A percentile compares a stretch with the other conserved stretches of the same genome.
These are phyloP conservation scores for Colletotrichum camelliae DNA, from an alignment of 2,329 filamentous ascomycete genomes.

Conservation along the genomic window DNA sequence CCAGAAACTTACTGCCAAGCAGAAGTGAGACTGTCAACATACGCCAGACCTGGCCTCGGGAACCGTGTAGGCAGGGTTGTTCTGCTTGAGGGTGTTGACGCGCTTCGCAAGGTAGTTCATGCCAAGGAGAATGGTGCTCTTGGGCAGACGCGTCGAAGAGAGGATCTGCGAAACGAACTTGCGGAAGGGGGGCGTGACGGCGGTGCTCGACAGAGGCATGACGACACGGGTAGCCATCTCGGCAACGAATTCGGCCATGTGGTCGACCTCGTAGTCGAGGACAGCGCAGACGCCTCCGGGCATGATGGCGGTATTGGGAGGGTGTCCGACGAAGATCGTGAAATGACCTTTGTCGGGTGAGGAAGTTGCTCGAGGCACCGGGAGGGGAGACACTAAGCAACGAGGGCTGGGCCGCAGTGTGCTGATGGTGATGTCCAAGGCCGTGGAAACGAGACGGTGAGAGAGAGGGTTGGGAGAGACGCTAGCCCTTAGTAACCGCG, in stretches of 20 bases:
- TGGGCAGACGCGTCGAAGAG: slow-evolving; percentile 86
- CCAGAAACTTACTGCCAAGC: slow-evolving; percentile 92
- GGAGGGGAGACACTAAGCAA: not conserved
- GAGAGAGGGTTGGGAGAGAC: not conserved
- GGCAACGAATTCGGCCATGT: slow-evolving; percentile 94
- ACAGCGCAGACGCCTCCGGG: slow-evolving; percentile 88
- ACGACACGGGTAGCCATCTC: slow-evolving; percentile 77
- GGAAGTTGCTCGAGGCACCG: slow-evolving; percentile 16
- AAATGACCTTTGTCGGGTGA: slow-evolving; percentile 40
- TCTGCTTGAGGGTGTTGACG: slow-evolving; percentile 73
- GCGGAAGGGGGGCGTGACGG: slow-evolving; percentile 75
- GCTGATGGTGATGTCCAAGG: not conserved
- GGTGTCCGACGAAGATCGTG: slow-evolving; percentile 45
- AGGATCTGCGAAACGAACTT: slow-evolving; percentile 93
- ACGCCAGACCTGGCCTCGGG: slow-evolving; percentile 79
- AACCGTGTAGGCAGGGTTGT: slow-evolving; percentile 56
- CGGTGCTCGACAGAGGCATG: slow-evolving; percentile 47
- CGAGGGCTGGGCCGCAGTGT: not conserved
- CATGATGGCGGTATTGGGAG: slow-evolving; percentile 52
- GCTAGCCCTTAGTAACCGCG: slow-evolving; percentile 7
- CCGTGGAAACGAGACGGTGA: not conserved
- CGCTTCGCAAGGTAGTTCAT: slow-evolving; percentile 88
- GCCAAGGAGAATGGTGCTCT: slow-evolving; percentile 87
- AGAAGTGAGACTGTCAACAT: slow-evolving; percentile 86
- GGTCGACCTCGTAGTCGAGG: slow-evolving; percentile 95